Conservation (phyloP, 352 stramenopile genomes). For the Aphanomyces cochlioides region DNA sequence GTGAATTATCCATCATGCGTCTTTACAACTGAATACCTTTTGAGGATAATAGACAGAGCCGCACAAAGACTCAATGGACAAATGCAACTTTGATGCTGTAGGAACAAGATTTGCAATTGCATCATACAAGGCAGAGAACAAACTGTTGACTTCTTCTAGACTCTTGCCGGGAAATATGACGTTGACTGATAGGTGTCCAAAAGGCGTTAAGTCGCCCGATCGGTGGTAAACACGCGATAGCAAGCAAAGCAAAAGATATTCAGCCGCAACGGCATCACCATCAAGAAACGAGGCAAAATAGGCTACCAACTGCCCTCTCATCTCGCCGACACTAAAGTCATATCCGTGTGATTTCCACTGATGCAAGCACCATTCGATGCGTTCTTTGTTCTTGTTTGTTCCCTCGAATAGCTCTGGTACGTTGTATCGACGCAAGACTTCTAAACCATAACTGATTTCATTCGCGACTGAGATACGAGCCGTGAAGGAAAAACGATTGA, state of each 20-base stretch:
- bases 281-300: conserved; percentile 43
- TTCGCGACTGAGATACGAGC: conserved; percentile 25
- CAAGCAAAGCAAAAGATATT: conserved; percentile 68
- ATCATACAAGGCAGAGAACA: conserved; percentile 36
- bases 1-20: not conserved
- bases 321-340: not conserved
- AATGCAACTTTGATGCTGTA: conserved; percentile 45
- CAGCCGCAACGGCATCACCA: conserved; percentile 52
- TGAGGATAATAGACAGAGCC: conserved; percentile 55
- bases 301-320: conserved; percentile 44
- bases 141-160: not conserved
- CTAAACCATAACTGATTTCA: conserved; percentile 39
- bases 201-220: conserved; percentile 51
- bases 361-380: conserved; percentile 9
- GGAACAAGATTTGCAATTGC: conserved; percentile 51
- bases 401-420: not conserved
- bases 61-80: conserved; percentile 63
- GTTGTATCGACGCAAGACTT: conserved; percentile 36
- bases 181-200: conserved; percentile 75
- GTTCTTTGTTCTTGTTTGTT: not conserved
- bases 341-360: conserved; percentile 13
- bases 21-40: conserved; percentile 30
- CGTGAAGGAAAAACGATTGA: not conserved
- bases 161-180: conserved; percentile 37
- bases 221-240: conserved; percentile 71